A percentile compares a stretch with the other conserved stretches of the same genome.
These are phyloP conservation scores for apple (Malus domestica) DNA, from an alignment of 306 rosid genomes.

Conservation along the genomic window ASM211411v1 NC_041803.1:3711001-3711500, in stretches of 20 bases:
- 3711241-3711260: constrained; percentile 55
- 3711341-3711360: neutral
- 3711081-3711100: constrained; percentile 28
- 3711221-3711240: constrained; percentile 50
- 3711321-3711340: neutral
- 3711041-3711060: constrained; percentile 80
- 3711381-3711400: constrained; percentile 45
- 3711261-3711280: constrained; percentile 60
- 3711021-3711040: constrained; percentile 73
- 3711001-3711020: constrained; percentile 62
- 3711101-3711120: constrained; percentile 9
- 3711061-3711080: constrained; percentile 73
- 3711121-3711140: neutral
- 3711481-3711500: constrained; percentile 67
- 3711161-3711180: constrained; percentile 55
- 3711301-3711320: neutral
- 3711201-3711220: constrained; percentile 60
- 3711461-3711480: constrained; percentile 66
- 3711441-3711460: constrained; percentile 93
- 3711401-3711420: constrained; percentile 94
- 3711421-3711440: constrained; percentile 55
- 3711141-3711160: constrained; percentile 20
- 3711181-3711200: constrained; percentile 58
- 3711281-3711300: neutral
- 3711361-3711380: neutral